Evolutionary conservation across 768 basidiomycete genomes (phyloP).

Genomic region (Boletus insuetus): DNA sequence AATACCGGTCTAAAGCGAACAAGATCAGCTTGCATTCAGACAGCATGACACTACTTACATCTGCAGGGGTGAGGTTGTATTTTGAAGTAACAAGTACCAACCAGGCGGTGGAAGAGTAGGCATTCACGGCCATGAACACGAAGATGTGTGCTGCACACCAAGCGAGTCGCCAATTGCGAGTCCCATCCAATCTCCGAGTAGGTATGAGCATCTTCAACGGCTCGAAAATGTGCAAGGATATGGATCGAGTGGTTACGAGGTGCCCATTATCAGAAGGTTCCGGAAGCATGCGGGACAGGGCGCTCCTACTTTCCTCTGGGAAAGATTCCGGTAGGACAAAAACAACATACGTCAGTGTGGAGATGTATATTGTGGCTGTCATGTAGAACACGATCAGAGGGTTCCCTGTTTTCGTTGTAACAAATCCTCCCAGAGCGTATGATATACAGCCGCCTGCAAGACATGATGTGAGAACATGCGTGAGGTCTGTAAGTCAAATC

Average conservation of each 20-base stretch:
- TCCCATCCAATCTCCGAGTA: conserved; percentile 11
- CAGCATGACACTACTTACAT: conserved; percentile 11
- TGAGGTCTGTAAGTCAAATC: background rate
- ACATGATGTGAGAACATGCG: background rate
- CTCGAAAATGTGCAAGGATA: conserved; percentile 12
- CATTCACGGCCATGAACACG: conserved; percentile 11
- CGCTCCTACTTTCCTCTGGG: conserved; percentile 19
- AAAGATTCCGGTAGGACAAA: conserved; percentile 32
- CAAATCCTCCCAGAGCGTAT: conserved; percentile 26
- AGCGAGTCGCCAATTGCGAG: conserved; percentile 28
- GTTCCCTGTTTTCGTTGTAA: conserved; percentile 27
- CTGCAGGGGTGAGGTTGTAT: conserved; percentile 27
- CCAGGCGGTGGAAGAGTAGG: conserved; percentile 14
- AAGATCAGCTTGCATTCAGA: background rate
- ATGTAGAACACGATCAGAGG: conserved; percentile 23
- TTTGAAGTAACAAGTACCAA: conserved; percentile 23
- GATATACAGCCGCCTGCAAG: conserved; percentile 25
- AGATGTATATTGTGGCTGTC: conserved; percentile 7
- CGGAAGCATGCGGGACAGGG: conserved; percentile 5
- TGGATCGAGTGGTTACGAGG: background rate
- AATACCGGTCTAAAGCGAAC: conserved; percentile 24
- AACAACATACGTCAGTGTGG: conserved; percentile 17
- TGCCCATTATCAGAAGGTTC: background rate
- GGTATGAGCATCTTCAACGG: conserved; percentile 27
- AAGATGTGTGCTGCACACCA: conserved; percentile 29